Percentiles rank a stretch among this genome's conserved stretches.
phyloP scores from a whole-genome alignment of 768 basidiomycete genomes.

The Psilocybe azurescens region DNA sequence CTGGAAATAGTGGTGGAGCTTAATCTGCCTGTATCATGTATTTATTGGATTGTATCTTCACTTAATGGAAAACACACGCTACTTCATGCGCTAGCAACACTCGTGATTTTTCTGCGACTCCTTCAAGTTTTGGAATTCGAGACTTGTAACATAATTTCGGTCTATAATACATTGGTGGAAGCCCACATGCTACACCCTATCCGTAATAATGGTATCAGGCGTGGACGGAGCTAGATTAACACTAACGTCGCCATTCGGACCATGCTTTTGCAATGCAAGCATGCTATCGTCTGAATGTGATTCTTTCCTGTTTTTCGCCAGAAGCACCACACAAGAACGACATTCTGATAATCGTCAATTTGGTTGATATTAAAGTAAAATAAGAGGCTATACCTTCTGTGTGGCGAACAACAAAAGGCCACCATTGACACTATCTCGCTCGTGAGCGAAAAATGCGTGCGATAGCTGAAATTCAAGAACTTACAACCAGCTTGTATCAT shows the following conservation, averaged over 20 bases:
- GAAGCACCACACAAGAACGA: constrained; percentile 41
- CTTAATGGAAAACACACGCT: constrained; percentile 7
- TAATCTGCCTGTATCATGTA: constrained; percentile 40
- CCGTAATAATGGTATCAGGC: background rate
- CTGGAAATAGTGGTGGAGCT: constrained; percentile 70
- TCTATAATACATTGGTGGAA: background rate
- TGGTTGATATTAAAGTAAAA: background rate
- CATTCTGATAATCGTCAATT: constrained; percentile 35
- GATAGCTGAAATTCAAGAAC: constrained; percentile 19
- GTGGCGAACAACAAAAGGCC: constrained; percentile 54
- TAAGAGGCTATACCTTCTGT: constrained; percentile 43
- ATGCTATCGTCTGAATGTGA: constrained; percentile 8
- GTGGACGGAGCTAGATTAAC: background rate
- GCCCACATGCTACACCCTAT: background rate
- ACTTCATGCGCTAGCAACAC: background rate
- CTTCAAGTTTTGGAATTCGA: background rate
- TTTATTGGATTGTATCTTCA: constrained; percentile 25
- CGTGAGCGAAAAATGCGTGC: constrained; percentile 9
- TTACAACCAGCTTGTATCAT: constrained; percentile 57
- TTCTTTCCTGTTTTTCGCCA: constrained; percentile 23
- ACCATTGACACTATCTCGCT: constrained; percentile 50
- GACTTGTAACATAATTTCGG: background rate
- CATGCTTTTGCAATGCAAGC: constrained; percentile 2
- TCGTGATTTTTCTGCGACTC: background rate
- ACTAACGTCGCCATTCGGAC: background rate